phyloP scores from a whole-genome alignment of 2,329 filamentous ascomycete species.

The Neopestalotiopsis sp. region DNA sequence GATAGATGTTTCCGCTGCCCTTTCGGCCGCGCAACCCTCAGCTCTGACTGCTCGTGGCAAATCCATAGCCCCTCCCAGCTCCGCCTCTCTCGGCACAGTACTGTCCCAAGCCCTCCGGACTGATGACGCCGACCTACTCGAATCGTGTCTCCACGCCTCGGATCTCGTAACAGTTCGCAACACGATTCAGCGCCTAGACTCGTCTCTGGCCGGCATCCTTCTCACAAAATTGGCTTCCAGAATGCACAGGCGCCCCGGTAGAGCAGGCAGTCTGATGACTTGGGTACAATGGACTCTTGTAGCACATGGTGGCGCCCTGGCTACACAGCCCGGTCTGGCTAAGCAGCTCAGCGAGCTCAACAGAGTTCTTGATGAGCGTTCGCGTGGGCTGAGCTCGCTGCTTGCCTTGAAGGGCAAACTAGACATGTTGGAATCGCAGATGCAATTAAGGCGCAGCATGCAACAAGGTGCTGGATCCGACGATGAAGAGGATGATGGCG shows the following conservation, averaged over 20 bases:
- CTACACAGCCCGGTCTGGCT: constrained; percentile 83
- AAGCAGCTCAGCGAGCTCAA: constrained; percentile 80
- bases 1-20: constrained; percentile 75
- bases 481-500: constrained; percentile 65
- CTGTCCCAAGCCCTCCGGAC: constrained; percentile 91
- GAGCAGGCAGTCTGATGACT: constrained; percentile 87
- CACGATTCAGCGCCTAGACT: constrained; percentile 91
- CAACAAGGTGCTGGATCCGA: constrained; percentile 60
- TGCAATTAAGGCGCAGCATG: constrained; percentile 77
- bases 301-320: constrained; percentile 88
- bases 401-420: constrained; percentile 92
- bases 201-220: constrained; percentile 77
- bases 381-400: constrained; percentile 80
- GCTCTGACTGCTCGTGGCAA: constrained; percentile 50
- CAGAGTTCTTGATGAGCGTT: constrained; percentile 85
- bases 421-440: constrained; percentile 90
- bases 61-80: constrained; percentile 66
- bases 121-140: constrained; percentile 87
- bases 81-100: constrained; percentile 88
- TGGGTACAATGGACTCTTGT: constrained; percentile 98
- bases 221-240: constrained; percentile 86
- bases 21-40: constrained; percentile 48
- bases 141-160: constrained; percentile 85
- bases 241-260: constrained; percentile 84
- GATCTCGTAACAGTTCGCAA: constrained; percentile 80